Evolutionary conservation across 768 basidiomycete genomes (phyloP), one percentile per base, ranked within the genome.

Genomic region (Pulveroboletus sp.): DNA sequence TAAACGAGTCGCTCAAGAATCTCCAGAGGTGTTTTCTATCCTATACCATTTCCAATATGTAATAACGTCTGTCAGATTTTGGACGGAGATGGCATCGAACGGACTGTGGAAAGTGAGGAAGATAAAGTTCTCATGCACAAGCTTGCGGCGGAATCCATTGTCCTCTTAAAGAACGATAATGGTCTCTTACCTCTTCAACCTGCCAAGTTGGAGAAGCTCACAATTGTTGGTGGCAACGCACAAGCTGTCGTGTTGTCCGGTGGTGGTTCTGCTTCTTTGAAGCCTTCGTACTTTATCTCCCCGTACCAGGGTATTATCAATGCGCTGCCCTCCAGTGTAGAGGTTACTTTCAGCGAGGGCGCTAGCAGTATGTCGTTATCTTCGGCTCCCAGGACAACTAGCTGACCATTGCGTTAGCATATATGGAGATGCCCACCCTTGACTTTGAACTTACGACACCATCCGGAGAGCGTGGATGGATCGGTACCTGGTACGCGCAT

Each of bases 261-360:
- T 24, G 88, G 89, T 32, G 88, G 88, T 31, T 84, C 86, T 9
- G 83, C 84, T 9, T 64, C 71, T 31, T 73, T 92, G 46, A 85
- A 87, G 58, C 74, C 88, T 1, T 82, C 82, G 5, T 93, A 87
- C 72, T 86, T 86, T 54, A 67, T 86, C 41, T 81, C 80, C 6
- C 90, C 91, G 0, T 89, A 81, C 63, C 80, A 90, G 27, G 90
- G 90, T 2, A 82, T 93, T 30, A 73, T 78, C 15, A 73, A 76
- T 13, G 84, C 80, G 0, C 69, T 89, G 18, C 67, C 72, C 4
- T 8, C 54, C 1, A 69, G 71, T 30, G 74, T 82, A 2, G 73
- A 86, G 56, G 71, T 89, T 15, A 75, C 76, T 0, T 87, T 82
- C 57, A 76, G 77, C 46, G 85, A 88, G 61, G 87, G 87, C 18